Evolutionary conservation across 129 eudicot species (phyloP), one percentile per base, ranked within the genome.

Genomic region (Chrysanthemum makinoi): DNA sequence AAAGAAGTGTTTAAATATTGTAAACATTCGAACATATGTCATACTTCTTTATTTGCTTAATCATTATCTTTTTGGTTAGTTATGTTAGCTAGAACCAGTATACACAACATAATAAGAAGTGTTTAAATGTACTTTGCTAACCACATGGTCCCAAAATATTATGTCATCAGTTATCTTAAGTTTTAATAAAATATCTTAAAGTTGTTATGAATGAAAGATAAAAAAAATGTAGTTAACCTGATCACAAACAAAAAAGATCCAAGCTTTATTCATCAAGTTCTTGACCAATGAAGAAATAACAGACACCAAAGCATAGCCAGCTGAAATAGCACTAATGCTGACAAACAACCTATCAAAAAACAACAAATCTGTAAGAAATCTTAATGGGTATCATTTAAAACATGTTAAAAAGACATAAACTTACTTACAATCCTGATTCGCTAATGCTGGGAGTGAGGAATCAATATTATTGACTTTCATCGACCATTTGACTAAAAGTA

Each of bases 201-300:
- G n/a, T 43, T 22, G 49, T 15, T 11, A 10, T 53, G 35, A 47
- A 52, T 13, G 7, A 19, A 59, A 62, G 60, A 69, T 49, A n/a
- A n/a, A 15, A 69, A 62, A 5, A 51, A 15, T 53, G 61, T 16
- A 71, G 18, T 6, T 35, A 54, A 91, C 99, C 99, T 95, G 99
- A 70, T 95, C 99, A 72, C 89, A 84, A 10, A 90, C 80, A 67
- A 90, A 95, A 87, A 86, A 95, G 49, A 95, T n/a, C 99, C 99
- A 95, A 60, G 91, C 86, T 90, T 90, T 95, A 68, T 75, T 82
- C 53, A 83, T 81, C 47, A 95, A 73, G 80, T 62, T 75, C 74
- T 82, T 77, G 80, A 95, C 81, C 90, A 93, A 90, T 53, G 83
- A 71, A 66, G 83, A 86, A 12, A 90, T 73, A 74, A 85, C 84